Percentiles rank a stretch among this genome's conserved stretches.
Evolutionary conservation across 495 filamentous ascomycete species (phyloP).

Genomic region (Hypoxylon trugodes): DNA sequence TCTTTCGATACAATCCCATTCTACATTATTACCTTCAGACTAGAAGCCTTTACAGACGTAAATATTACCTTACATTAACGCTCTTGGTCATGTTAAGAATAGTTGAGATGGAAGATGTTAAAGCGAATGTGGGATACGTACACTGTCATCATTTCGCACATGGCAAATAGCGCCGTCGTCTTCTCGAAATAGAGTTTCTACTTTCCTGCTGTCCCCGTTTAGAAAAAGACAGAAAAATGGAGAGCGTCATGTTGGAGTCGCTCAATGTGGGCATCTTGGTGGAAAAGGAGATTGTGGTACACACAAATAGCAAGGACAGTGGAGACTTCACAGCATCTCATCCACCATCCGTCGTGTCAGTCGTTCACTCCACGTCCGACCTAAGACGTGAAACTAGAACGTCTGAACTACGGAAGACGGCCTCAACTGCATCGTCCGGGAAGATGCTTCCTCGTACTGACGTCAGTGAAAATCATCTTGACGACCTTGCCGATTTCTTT

Average conservation of each 20-base stretch:
- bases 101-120: slow-evolving; percentile 2
- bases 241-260: slow-evolving; percentile 23
- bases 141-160: slow-evolving; percentile 26
- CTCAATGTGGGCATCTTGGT: slow-evolving; percentile 32
- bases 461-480: slow-evolving; percentile 25
- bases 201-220: slow-evolving; percentile 23
- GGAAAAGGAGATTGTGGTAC: slow-evolving; percentile 37
- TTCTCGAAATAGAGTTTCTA: slow-evolving; percentile 30
- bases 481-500: slow-evolving; percentile 53
- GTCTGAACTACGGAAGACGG: slow-evolving; percentile 5
- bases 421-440: neutral
- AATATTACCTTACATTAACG: slow-evolving; percentile 3
- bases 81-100: slow-evolving; percentile 25
- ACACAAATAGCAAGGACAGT: slow-evolving; percentile 20
- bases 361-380: slow-evolving; percentile 13
- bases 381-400: slow-evolving; percentile 3
- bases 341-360: slow-evolving; percentile 29
- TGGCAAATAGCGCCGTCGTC: slow-evolving; percentile 21
- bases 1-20: neutral
- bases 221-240: slow-evolving; percentile 30
- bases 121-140: slow-evolving; percentile 28
- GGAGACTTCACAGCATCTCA: slow-evolving; percentile 10
- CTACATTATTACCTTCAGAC: neutral
- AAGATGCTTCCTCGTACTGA: slow-evolving; percentile 35
- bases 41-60: neutral